phyloP scores from a whole-genome alignment of 73 alveolate species.

The Paramecium bursaria region DNA sequence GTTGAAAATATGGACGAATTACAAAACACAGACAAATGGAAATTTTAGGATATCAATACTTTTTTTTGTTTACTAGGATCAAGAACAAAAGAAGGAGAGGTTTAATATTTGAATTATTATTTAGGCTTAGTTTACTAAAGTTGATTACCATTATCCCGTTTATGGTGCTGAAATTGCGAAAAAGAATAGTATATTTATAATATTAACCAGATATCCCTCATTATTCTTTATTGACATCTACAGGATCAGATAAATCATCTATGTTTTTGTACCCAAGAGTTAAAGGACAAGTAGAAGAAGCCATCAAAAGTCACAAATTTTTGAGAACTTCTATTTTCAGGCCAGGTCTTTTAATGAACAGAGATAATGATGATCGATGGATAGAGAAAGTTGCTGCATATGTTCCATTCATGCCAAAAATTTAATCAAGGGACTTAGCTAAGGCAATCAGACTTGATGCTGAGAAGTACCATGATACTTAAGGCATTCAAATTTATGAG shows the following conservation, averaged over 20 bases:
- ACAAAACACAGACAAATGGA: constrained; percentile 56
- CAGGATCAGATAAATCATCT: constrained; percentile 65
- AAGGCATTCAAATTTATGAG: no score
- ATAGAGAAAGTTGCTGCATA: constrained; percentile 23
- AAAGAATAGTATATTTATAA: constrained; percentile 32
- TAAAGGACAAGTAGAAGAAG: constrained; percentile 65
- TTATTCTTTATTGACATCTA: constrained; percentile 50
- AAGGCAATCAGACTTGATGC: constrained; percentile 67
- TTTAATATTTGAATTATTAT: not conserved
- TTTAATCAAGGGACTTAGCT: constrained; percentile 64
- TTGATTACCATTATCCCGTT: constrained; percentile 48
- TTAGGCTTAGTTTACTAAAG: constrained; percentile 63
- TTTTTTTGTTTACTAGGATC: constrained; percentile 68
- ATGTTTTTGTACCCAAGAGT: constrained; percentile 63
- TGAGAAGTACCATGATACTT: constrained; percentile 5
- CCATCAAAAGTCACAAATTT: constrained; percentile 35
- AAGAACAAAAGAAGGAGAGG: constrained; percentile 68
- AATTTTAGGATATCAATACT: constrained; percentile 38
- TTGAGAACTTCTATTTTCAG: constrained; percentile 41
- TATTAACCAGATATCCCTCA: constrained; percentile 60
- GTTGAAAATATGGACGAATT: constrained; percentile 54
- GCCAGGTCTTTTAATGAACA: constrained; percentile 64
- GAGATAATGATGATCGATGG: constrained; percentile 57
- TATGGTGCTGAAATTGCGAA: constrained; percentile 66
- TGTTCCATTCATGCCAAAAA: constrained; percentile 48